Conservation (phyloP, 139 green algal species). For the Micromonas commoda region DNA sequence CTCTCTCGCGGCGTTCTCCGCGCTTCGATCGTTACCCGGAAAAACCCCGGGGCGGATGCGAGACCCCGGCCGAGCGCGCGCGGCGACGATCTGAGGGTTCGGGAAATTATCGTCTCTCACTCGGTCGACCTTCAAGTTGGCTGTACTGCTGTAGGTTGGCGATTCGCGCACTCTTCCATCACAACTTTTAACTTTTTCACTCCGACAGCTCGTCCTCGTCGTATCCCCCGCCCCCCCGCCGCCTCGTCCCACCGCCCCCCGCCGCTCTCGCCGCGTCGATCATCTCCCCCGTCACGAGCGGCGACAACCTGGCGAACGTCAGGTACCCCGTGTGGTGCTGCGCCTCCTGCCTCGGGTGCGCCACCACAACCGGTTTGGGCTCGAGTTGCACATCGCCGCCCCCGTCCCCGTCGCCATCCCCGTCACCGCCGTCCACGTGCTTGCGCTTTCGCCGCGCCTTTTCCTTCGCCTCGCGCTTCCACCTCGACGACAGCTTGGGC, state of each 20-base stretch:
- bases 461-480: neutral
- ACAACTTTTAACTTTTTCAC: neutral
- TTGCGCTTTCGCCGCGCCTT: neutral
- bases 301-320: slow-evolving; percentile 58
- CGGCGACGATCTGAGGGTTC: too few relatives aligned
- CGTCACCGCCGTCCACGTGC: neutral
- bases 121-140: too few relatives aligned
- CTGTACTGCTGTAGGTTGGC: neutral
- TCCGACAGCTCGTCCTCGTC: neutral
- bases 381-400: neutral
- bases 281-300: neutral
- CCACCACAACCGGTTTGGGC: slow-evolving; percentile 27
- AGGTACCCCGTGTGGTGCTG: slow-evolving; percentile 84
- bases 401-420: neutral
- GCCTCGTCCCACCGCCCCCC: too few relatives aligned
- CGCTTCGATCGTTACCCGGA: too few relatives aligned
- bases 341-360: slow-evolving; percentile 48
- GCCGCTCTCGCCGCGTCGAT: neutral
- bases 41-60: too few relatives aligned
- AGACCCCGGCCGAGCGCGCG: too few relatives aligned
- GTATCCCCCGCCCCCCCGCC: neutral
- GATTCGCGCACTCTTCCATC: neutral
- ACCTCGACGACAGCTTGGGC: neutral
- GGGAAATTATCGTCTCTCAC: too few relatives aligned
- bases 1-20: too few relatives aligned